phyloP scores from a whole-genome alignment of 768 basidiomycete genomes.

The Pleurotus sapidus region DNA sequence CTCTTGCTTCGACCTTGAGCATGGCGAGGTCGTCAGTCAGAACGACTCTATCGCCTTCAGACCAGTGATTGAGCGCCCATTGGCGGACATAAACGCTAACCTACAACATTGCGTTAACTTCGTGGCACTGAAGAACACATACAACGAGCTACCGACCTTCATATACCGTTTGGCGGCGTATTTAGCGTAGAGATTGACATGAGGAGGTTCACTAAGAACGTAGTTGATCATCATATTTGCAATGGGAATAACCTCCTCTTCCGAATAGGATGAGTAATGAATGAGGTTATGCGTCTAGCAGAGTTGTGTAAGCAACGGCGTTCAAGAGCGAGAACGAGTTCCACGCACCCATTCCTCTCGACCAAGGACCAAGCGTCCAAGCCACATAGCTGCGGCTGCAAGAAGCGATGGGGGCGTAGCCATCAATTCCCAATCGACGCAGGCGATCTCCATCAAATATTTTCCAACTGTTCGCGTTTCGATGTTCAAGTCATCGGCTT shows the following conservation, averaged over 20 bases:
- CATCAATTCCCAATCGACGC: conserved; percentile 79
- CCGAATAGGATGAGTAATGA: conserved; percentile 85
- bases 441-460: conserved; percentile 85
- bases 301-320: conserved; percentile 10
- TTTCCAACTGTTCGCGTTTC: conserved; percentile 86
- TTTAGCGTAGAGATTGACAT: conserved; percentile 85
- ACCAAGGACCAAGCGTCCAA: conserved; percentile 78
- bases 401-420: conserved; percentile 71
- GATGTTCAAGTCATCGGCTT: conserved; percentile 89
- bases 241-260: conserved; percentile 73
- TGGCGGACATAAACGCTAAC: conserved; percentile 62
- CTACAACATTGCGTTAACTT: conserved; percentile 24
- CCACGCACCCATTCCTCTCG: conserved; percentile 77
- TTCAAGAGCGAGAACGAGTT: neutral
- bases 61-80: conserved; percentile 65
- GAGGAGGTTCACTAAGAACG: conserved; percentile 61
- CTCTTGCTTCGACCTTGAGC: conserved; percentile 34
- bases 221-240: conserved; percentile 90
- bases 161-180: conserved; percentile 82
- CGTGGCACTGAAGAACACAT: neutral
- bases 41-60: conserved; percentile 38
- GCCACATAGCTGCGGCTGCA: conserved; percentile 85
- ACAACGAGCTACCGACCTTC: conserved; percentile 51
- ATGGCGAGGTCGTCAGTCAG: conserved; percentile 41
- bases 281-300: conserved; percentile 79